Percentiles rank a stretch among this genome's conserved stretches.
Conservation (phyloP, 768 basidiomycete genomes). For the Clavaria fumosa region DNA sequence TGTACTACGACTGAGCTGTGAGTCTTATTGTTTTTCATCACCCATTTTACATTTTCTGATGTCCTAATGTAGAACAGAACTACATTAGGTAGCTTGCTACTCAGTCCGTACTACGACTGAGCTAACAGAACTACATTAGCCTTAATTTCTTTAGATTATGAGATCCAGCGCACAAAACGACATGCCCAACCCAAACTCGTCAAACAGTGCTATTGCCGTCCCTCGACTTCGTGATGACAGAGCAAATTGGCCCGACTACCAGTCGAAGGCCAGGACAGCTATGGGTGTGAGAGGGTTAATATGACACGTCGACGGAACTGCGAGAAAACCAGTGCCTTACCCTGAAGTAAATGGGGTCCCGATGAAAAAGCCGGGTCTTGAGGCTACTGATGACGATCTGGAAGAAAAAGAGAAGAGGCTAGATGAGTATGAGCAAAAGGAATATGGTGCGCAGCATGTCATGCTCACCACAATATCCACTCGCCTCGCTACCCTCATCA, state of each 20-base stretch:
- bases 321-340: background rate
- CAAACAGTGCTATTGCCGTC: too few relatives aligned
- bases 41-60: slow-evolving; percentile 9
- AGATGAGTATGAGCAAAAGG: background rate
- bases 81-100: too few relatives aligned
- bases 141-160: too few relatives aligned
- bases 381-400: background rate
- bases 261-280: background rate
- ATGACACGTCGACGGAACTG: background rate
- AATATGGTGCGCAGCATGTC: background rate
- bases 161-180: too few relatives aligned
- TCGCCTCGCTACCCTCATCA: background rate
- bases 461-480: background rate
- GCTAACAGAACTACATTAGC: too few relatives aligned
- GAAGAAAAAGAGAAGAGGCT: background rate
- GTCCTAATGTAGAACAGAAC: too few relatives aligned
- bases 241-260: background rate
- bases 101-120: too few relatives aligned
- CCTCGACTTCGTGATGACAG: background rate
- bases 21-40: slow-evolving; percentile 12
- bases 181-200: too few relatives aligned
- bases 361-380: background rate
- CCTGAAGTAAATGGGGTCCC: background rate
- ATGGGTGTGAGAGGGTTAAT: background rate
- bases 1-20: slow-evolving; percentile 13